Base-by-base conservation (phyloP, 108 stramenopile species). In the Cyclotella baltica region DNA sequence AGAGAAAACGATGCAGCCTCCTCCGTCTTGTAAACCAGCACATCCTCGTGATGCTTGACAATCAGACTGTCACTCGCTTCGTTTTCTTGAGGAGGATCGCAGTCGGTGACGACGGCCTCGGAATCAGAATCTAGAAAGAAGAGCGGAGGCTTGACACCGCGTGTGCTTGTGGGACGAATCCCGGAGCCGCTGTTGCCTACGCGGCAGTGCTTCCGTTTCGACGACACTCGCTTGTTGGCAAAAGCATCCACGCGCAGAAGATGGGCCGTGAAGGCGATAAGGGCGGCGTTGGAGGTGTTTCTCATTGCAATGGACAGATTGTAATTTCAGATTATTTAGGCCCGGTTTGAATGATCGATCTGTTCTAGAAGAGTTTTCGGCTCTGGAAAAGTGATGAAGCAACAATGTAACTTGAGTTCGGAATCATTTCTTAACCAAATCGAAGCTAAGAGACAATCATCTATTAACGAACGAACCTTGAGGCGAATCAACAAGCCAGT, bases 1-100 rank as follows among this genome's bases (percentile, higher is more conserved):
- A 79, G 55, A 22, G 78, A 79, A 55, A 79, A 79, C 56, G 59
- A 52, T 20, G 22, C 53, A n/a, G 34, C 19, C 35, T 37, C 19
- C 19, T 48, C 46, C 46, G 38, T 47, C 22, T 40, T 74, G 66
- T 68, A 68, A 2, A 76, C 38, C 22, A 76, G 55, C 22, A 76
- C 75, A 59, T 70, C 68, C 15, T 40, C 52, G 20, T 61, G 22
- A 55, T 55, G 5, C 23, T n/a, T 55, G 23, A 19, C 13, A 43
- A 8, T 11, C 40, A 11, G 40, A 11, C 40, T 8, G 10, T 11
- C 13, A 13, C 8, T 43, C 40, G 4, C 20, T 55, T 55, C n/a
- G 53, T 16, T 55, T 43, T 43, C 13, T 23, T 55, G 53, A 20
- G 8, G n/a, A 23, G 8, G n/a, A n/a, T n/a, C 40, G 10, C 6